Percentiles rank a stretch among this genome's conserved stretches.
These are phyloP conservation scores for Clonostachys byssicola DNA, from an alignment of 2,329 filamentous ascomycete species.

Conservation along the genomic window DNA sequence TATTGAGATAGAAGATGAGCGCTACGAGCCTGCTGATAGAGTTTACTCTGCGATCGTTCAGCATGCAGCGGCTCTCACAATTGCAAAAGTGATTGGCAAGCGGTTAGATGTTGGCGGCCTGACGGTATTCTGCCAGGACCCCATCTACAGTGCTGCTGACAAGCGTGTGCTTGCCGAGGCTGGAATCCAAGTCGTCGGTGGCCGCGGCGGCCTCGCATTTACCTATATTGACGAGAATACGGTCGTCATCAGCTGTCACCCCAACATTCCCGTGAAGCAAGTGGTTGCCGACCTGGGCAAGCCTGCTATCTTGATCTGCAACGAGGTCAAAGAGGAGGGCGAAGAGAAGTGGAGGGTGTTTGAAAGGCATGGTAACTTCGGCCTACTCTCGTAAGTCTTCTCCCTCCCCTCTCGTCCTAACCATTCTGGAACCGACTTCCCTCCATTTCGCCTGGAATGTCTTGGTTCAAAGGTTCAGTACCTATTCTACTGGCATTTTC, in stretches of 20 bases:
- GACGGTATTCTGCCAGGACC: background rate
- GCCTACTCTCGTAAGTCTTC: too few species aligned
- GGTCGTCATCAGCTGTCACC: constrained; percentile 5
- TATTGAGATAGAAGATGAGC: background rate
- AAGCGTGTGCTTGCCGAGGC: background rate
- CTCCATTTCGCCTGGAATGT: too few species aligned
- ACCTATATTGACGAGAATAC: constrained; percentile 7
- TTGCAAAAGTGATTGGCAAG: background rate
- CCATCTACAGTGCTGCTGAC: background rate
- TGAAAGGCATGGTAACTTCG: too few species aligned
- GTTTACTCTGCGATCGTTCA: background rate
- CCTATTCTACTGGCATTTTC: too few species aligned
- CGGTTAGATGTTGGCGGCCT: background rate
- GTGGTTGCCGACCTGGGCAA: constrained; percentile 10
- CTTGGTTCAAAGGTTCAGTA: too few species aligned
- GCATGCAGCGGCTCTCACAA: background rate
- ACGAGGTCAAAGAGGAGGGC: background rate
- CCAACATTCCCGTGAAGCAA: constrained; percentile 9
- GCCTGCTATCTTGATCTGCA: constrained; percentile 9
- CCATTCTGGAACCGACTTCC: too few species aligned
- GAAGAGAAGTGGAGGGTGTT: too few species aligned
- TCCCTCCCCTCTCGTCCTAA: too few species aligned
- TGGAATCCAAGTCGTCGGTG: constrained; percentile 6
- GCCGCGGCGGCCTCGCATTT: constrained; percentile 5
- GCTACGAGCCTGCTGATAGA: background rate